Evolutionary conservation across 2,329 filamentous ascomycete species (phyloP).

Genomic region (Curvularia lunata): DNA sequence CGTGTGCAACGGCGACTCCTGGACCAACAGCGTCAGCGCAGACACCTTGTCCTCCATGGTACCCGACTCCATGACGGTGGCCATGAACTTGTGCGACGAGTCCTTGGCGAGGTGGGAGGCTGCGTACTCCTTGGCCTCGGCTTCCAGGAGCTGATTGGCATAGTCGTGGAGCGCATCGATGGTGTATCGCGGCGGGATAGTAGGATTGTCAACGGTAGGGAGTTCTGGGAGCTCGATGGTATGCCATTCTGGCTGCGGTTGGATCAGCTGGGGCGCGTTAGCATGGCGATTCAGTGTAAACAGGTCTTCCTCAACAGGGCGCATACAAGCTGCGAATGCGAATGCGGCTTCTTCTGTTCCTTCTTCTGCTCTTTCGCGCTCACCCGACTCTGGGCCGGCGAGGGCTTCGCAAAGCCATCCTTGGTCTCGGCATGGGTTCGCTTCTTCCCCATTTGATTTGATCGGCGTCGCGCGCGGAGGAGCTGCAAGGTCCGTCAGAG

Average conservation of each 20-base stretch:
- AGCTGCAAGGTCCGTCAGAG: slow-evolving; percentile 48
- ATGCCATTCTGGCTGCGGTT: slow-evolving; percentile 73
- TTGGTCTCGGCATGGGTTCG: slow-evolving; percentile 50
- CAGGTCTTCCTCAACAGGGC: neutral
- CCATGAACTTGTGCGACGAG: slow-evolving; percentile 93
- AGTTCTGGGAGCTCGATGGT: slow-evolving; percentile 63
- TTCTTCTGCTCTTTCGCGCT: slow-evolving; percentile 36
- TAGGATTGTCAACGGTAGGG: slow-evolving; percentile 53
- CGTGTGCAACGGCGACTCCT: slow-evolving; percentile 95
- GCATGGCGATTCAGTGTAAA: slow-evolving; percentile 9
- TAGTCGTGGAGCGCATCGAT: slow-evolving; percentile 70
- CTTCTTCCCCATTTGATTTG: slow-evolving; percentile 51
- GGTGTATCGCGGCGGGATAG: slow-evolving; percentile 58
- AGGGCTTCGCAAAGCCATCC: slow-evolving; percentile 49
- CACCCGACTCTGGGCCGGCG: slow-evolving; percentile 41
- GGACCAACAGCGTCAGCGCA: slow-evolving; percentile 88
- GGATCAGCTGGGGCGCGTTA: slow-evolving; percentile 57
- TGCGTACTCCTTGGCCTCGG: slow-evolving; percentile 77
- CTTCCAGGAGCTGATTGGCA: slow-evolving; percentile 75
- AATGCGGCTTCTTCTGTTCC: slow-evolving; percentile 32
- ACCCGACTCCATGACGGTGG: slow-evolving; percentile 94
- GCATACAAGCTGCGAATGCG: slow-evolving; percentile 43
- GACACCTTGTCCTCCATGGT: slow-evolving; percentile 97
- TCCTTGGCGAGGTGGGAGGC: slow-evolving; percentile 74
- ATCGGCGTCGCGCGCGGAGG: slow-evolving; percentile 32